Conservation (phyloP, 225 moss, liverwort and hornwort species). For the Antitrichia curtipendula region DNA sequence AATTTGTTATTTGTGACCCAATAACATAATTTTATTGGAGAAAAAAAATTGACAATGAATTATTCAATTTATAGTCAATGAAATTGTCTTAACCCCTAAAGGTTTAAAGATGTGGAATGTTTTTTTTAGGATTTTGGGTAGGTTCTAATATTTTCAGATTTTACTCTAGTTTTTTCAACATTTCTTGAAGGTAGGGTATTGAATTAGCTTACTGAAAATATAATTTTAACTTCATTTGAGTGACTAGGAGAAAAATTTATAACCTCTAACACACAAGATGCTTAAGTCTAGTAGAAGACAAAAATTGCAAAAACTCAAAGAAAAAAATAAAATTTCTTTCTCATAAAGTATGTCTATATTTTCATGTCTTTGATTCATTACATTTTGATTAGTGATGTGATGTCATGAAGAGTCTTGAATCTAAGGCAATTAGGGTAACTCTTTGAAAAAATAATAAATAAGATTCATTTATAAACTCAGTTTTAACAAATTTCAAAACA, state of each 20-base stretch:
- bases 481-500: not conserved
- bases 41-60: not conserved
- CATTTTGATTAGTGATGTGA: not conserved
- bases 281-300: not conserved
- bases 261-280: fast-evolving
- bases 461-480: not conserved
- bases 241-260: fast-evolving
- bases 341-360: not conserved
- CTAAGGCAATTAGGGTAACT: not conserved
- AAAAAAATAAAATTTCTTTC: too few species aligned
- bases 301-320: not conserved
- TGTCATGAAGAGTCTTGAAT: not conserved
- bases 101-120: not conserved
- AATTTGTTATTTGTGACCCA: too few species aligned
- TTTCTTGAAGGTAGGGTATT: not conserved
- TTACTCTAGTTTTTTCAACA: not conserved
- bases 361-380: not conserved
- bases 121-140: too few species aligned
- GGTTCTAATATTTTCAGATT: not conserved
- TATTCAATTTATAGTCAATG: not conserved
- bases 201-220: too few species aligned
- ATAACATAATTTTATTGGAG: not conserved
- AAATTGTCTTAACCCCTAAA: not conserved
- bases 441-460: not conserved
- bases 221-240: not conserved